Evolutionary conservation across 192 early-diverging fungal genomes (phyloP).

Genomic region (Anaeromyces robustus): DNA sequence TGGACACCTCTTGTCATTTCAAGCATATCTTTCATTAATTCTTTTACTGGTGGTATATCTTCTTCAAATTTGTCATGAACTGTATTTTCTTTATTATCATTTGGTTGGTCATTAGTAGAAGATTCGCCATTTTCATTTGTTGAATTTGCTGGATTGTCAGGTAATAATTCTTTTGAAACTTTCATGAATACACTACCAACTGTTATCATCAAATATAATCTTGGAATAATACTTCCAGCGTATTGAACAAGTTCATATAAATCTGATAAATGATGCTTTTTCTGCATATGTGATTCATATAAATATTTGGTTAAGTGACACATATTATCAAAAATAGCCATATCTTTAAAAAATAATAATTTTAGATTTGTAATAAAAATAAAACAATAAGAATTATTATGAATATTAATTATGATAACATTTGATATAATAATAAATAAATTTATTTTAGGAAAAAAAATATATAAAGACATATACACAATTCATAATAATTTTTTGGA

Average conservation of each 20-base stretch:
- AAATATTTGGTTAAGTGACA: constrained; percentile 82
- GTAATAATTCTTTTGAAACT: constrained; percentile 34
- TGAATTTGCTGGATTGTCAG: neutral
- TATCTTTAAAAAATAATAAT: constrained; percentile 40
- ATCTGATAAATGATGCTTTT: constrained; percentile 61
- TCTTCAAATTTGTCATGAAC: constrained; percentile 11
- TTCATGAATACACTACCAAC: constrained; percentile 95
- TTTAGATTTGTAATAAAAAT: constrained; percentile 3
- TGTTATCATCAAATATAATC: constrained; percentile 98
- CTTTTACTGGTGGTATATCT: constrained; percentile 77
- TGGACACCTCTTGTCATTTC: constrained; percentile 98
- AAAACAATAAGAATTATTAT: neutral
- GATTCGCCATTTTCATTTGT: constrained; percentile 1
- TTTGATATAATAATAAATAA: neutral
- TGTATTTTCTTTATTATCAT: neutral
- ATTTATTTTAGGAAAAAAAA: neutral
- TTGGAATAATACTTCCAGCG: constrained; percentile 94
- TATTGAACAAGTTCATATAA: constrained; percentile 98
- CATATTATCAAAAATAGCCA: constrained; percentile 96
- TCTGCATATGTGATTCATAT: constrained; percentile 73
- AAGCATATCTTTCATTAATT: constrained; percentile 97
- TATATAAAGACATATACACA: constrained; percentile 50
- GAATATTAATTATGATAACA: no score
- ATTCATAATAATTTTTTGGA: constrained; percentile 98
- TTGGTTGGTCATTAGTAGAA: neutral